Percentiles rank a stretch among this genome's conserved stretches.
Conservation (phyloP, 2,329 filamentous ascomycete species). For the Paraconiothyrium brasiliense region DNA sequence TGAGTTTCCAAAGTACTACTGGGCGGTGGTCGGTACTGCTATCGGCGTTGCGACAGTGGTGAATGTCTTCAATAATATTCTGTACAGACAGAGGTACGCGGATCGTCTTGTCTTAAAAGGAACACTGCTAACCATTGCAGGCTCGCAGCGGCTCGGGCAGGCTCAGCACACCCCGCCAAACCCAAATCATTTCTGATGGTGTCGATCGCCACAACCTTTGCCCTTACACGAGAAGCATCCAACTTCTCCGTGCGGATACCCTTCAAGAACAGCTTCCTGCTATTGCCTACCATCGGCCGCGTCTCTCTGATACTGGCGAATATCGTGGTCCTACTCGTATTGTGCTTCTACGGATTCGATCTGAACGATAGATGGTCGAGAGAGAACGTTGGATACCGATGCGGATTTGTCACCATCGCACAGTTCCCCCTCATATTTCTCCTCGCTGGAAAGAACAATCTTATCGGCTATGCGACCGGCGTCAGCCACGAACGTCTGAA, state of each 20-base stretch:
- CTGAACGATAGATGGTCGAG: slow-evolving; percentile 59
- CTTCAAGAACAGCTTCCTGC: slow-evolving; percentile 48
- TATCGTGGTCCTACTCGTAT: slow-evolving; percentile 60
- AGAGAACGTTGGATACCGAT: slow-evolving; percentile 66
- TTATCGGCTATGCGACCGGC: slow-evolving; percentile 69
- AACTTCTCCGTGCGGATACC: slow-evolving; percentile 56
- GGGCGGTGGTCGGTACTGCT: slow-evolving; percentile 59
- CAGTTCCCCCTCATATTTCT: slow-evolving; percentile 67
- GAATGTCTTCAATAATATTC: slow-evolving; percentile 58
- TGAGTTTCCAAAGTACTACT: slow-evolving; percentile 63
- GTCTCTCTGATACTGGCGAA: slow-evolving; percentile 56
- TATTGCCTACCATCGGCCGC: slow-evolving; percentile 51
- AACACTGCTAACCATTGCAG: slow-evolving; percentile 42
- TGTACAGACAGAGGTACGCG: slow-evolving; percentile 61
- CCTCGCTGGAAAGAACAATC: slow-evolving; percentile 64
- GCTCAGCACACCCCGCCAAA: slow-evolving; percentile 59
- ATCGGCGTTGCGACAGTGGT: slow-evolving; percentile 56
- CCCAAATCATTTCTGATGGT: slow-evolving; percentile 61
- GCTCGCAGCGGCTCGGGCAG: slow-evolving; percentile 54
- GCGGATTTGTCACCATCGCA: slow-evolving; percentile 62
- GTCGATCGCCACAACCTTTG: slow-evolving; percentile 62
- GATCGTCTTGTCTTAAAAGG: not conserved
- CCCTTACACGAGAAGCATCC: slow-evolving; percentile 63
- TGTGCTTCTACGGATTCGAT: slow-evolving; percentile 66
- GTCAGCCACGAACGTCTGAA: slow-evolving; percentile 75